phyloP scores from a whole-genome alignment of 73 alveolate genomes.

The Paramecium biaurelia region DNA sequence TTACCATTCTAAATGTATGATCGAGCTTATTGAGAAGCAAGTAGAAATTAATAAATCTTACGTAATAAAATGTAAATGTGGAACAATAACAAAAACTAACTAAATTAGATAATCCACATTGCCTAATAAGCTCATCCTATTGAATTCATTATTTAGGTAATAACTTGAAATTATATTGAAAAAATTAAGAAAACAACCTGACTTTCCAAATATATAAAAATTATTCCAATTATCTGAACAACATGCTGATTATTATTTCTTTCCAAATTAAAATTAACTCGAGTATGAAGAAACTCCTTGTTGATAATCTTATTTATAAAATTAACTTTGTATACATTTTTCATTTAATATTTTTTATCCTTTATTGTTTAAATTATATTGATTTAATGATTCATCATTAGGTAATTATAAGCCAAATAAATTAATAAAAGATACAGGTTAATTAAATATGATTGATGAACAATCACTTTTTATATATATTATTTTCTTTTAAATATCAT shows the following conservation, averaged over 20 bases:
- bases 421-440: no score
- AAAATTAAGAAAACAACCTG: neutral
- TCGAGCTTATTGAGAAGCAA: neutral
- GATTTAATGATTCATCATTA: no score
- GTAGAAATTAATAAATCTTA: neutral
- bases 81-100: neutral
- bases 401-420: no score
- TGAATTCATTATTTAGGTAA: neutral
- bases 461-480: no score
- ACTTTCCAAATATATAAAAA: neutral
- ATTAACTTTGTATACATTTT: neutral
- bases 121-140: neutral
- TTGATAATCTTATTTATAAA: neutral
- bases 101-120: neutral
- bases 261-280: neutral
- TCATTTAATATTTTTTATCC: no score
- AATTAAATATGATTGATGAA: neutral
- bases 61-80: neutral
- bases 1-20: neutral
- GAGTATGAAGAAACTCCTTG: neutral
- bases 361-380: no score
- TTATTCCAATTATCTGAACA: neutral
- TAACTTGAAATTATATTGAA: neutral
- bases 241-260: neutral
- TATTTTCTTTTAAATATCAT: no score